Evolutionary conservation across 768 basidiomycete species (phyloP).

Genomic region (Candolleomyces eurysporus): DNA sequence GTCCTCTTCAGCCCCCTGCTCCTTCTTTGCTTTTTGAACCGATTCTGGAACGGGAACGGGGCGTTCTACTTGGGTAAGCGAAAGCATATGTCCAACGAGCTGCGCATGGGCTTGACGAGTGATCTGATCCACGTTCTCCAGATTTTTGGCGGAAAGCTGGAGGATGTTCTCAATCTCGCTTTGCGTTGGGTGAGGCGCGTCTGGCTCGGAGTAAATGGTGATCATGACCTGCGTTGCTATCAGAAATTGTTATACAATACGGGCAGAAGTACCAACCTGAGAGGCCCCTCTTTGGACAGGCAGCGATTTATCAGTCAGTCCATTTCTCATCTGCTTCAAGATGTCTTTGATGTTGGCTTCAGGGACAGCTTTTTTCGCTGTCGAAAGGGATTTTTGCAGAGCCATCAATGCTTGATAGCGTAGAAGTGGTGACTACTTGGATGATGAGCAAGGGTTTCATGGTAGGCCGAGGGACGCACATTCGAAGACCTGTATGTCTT

Average conservation of each 20-base stretch:
- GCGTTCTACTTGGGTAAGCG: slow-evolving; percentile 75
- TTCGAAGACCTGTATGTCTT: slow-evolving; percentile 72
- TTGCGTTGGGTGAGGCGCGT: slow-evolving; percentile 53
- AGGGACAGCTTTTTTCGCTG: slow-evolving; percentile 80
- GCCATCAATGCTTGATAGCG: slow-evolving; percentile 78
- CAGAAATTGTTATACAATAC: slow-evolving; percentile 14
- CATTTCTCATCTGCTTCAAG: slow-evolving; percentile 75
- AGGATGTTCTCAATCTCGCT: slow-evolving; percentile 80
- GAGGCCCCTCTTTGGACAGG: slow-evolving; percentile 84
- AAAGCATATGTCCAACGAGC: slow-evolving; percentile 80
- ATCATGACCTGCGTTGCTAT: slow-evolving; percentile 35
- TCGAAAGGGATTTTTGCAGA: slow-evolving; percentile 74
- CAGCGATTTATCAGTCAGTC: slow-evolving; percentile 77
- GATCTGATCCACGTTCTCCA: slow-evolving; percentile 81
- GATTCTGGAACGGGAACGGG: slow-evolving; percentile 42
- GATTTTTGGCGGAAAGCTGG: slow-evolving; percentile 59
- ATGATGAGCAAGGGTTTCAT: background rate
- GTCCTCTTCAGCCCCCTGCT: slow-evolving; percentile 59
- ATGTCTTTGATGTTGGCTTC: slow-evolving; percentile 80
- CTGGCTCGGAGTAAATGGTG: slow-evolving; percentile 55
- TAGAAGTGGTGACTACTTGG: slow-evolving; percentile 67
- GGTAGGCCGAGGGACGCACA: slow-evolving; percentile 42
- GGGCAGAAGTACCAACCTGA: slow-evolving; percentile 46
- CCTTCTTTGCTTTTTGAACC: slow-evolving; percentile 62
- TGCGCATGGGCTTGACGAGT: slow-evolving; percentile 79